phyloP scores from a whole-genome alignment of 1,284 basidiomycete genomes.

The Schizopora paradoxa region DNA sequence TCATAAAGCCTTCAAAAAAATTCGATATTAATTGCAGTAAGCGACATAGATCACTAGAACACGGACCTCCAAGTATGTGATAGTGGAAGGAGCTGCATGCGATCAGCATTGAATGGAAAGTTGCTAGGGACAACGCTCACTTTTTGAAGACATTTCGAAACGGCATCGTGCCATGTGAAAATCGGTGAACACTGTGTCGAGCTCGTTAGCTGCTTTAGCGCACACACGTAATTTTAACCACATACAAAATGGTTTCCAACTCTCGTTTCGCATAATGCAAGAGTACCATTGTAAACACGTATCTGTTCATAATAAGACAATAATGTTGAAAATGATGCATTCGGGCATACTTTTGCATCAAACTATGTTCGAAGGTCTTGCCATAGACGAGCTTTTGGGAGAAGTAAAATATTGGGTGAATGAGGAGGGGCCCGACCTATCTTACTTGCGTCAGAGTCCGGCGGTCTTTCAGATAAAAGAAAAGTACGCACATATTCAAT shows the following conservation, averaged over 20 bases:
- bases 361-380: constrained; percentile 62
- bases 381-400: constrained; percentile 69
- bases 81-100: constrained; percentile 77
- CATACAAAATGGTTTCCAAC: constrained; percentile 85
- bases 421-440: constrained; percentile 83
- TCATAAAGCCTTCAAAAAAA: constrained; percentile 52
- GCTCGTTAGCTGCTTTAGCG: background rate
- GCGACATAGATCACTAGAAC: background rate
- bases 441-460: constrained; percentile 11
- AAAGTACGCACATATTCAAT: constrained; percentile 78
- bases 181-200: constrained; percentile 82
- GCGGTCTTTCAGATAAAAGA: background rate
- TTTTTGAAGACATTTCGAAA: constrained; percentile 86
- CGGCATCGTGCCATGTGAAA: constrained; percentile 95
- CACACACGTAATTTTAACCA: constrained; percentile 14
- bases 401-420: constrained; percentile 86
- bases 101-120: background rate
- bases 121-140: constrained; percentile 39
- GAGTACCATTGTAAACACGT: constrained; percentile 75
- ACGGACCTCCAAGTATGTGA: constrained; percentile 71
- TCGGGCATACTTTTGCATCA: constrained; percentile 66
- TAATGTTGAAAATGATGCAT: background rate
- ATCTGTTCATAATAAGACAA: constrained; percentile 40
- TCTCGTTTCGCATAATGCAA: constrained; percentile 92
- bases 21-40: constrained; percentile 20